Conservation (phyloP, 768 basidiomycete genomes). For the Phaffia tasmanica region DNA sequence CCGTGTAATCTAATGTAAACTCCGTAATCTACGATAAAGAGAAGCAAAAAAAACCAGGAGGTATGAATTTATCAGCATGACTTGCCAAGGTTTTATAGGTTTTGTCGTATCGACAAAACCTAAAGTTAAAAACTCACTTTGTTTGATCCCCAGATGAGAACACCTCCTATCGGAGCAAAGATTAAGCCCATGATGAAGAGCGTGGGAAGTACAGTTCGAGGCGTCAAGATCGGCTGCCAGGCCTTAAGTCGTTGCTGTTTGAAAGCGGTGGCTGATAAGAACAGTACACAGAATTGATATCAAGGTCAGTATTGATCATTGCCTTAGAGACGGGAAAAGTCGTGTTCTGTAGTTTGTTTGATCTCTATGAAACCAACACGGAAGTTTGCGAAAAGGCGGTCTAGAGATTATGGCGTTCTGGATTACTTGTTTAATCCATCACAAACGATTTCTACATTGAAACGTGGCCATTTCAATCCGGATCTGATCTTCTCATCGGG, state of each 20-base stretch:
- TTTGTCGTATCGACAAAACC: background rate
- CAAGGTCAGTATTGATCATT: background rate
- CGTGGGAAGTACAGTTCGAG: conserved; percentile 92
- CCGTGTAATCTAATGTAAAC: conserved; percentile 89
- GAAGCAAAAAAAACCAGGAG: conserved; percentile 6
- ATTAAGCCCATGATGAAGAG: conserved; percentile 88
- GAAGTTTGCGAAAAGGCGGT: background rate
- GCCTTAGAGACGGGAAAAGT: background rate
- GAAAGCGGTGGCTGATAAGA: conserved; percentile 80
- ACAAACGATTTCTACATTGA: background rate
- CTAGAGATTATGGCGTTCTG: background rate
- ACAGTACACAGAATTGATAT: conserved; percentile 9
- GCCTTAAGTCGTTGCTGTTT: conserved; percentile 99
- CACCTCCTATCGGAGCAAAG: conserved; percentile 90
- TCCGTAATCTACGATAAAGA: conserved; percentile 60
- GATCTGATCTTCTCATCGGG: background rate
- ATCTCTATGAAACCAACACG: background rate
- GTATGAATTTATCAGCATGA: conserved; percentile 2
- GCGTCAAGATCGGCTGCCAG: conserved; percentile 98
- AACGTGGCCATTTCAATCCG: background rate
- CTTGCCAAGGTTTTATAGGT: background rate
- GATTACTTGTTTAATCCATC: background rate
- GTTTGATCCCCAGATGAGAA: conserved; percentile 82
- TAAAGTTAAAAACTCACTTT: conserved; percentile 40
- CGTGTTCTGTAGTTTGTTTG: background rate